Evolutionary conservation across 2,329 filamentous ascomycete species (phyloP), one percentile per base, ranked within the genome.

Genomic region (Colletotrichum lentis): DNA sequence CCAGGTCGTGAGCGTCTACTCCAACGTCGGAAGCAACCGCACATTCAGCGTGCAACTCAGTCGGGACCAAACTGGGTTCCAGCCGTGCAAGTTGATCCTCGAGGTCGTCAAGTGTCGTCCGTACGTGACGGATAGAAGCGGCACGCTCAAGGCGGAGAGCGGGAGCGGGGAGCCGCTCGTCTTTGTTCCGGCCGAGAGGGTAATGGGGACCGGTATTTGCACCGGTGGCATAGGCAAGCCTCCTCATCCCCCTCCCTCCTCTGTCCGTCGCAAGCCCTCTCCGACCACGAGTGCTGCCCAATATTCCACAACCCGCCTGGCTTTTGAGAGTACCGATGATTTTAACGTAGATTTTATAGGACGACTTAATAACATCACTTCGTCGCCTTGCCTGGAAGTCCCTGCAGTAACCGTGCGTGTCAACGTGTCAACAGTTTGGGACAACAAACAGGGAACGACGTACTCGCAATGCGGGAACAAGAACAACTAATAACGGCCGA

Each of bases 301-400:
- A 39, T 35, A 24, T 14, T 59, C 56, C 20, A 59, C 56, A 16
- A 59, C 43, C n/a, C 56, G 56, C 14, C 56, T 66, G 24, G 66
- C 62, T 50, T 60, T 69, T 61, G 62, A 69, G 62, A 61, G 50
- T 49, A 61, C 62, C 56, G n/a, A n/a, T n/a, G 62, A 56, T 66
- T 69, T 49, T 61, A 69, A 69, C 66, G 65, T 69, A 47, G 62
- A 56, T 50, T 56, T 16, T 46, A 52, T 69, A 66, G 66, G 62
- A 50, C 62, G 44, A 49, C 66, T 60, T 56, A 69, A 69, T 69
- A 69, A 69, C 56, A 69, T 66, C 47, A 65, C 66, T 52, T 69
- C 55, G 31, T 65, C 43, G 18, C 61, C 62, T 56, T 69, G 66
- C 62, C 24, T 52, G 35, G 2, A 31, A 8, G 27, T 46, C 54